Evolutionary conservation across 148 eudicot species (phyloP), one percentile per base, ranked within the genome.

Genomic region (Rhododendron henanense): DNA sequence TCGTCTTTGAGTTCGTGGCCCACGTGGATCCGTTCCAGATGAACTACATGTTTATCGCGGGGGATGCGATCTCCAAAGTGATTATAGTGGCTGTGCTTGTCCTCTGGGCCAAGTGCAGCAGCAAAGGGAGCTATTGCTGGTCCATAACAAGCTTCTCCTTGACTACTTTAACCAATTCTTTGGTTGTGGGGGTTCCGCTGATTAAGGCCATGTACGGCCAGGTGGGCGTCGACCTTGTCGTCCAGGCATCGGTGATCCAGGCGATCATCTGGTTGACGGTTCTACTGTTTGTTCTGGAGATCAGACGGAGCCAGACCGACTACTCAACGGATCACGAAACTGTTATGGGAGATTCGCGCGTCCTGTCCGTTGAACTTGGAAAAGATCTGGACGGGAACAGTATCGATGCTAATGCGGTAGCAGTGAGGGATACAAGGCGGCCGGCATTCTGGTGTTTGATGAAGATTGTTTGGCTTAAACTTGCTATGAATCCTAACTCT

Each of bases 121-220:
- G 81, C 77, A 94, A 94, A 35, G 98, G 97, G 25, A 92, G 90
- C 85, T 75, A 37, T 19, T 75, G 79, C 47, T 96, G 98, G 98
- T 91, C 95, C 4, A 92, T 96, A 73, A 94, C 98, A 19, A 92
- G 93, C 87, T 96, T 88, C 65, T 96, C 98, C 1, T 84, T 96
- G 78, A 87, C 93, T 0, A 92, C 96, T 7, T 81, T 96, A 51
- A 94, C 55, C 1, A 21, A 19, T 69, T 23, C 95, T 16, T 87
- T 94, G 8, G 97, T 95, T 18, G 96, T 93, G 1, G 96, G 97
- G 6, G 94, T 94, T 75, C 98, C 98, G 39, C 80, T 95, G 4
- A 4, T 91, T 19, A 89, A 89, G 48, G 94, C 98, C 81, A 94
- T 95, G 97, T 95, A 95, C 73, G 98, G 97, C 16, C 87, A 23